A percentile compares a stretch with the other conserved stretches of the same genome.
These are phyloP conservation scores for Galeopsis tetrahit DNA, from an alignment of 257 asterid species.

Conservation along the genomic window DNA sequence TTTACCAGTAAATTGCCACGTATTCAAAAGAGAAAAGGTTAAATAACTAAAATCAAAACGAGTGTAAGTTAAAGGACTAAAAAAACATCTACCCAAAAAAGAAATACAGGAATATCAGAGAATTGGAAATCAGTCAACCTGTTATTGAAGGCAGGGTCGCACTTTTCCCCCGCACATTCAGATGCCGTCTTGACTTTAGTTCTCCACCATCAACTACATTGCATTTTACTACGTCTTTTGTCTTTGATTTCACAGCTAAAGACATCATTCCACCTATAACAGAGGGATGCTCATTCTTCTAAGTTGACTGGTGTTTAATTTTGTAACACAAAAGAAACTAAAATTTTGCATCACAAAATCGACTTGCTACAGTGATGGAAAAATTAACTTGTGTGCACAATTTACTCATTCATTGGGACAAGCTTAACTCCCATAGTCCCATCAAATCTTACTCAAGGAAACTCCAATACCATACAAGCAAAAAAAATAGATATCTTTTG, in stretches of 20 bases:
- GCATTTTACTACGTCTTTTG: conserved; percentile 71
- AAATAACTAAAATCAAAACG: no score
- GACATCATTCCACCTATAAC: conserved; percentile 97
- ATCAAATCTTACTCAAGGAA: conserved; percentile 20
- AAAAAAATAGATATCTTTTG: neutral
- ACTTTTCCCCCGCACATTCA: conserved; percentile 98
- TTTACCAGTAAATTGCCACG: no score
- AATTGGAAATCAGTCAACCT: conserved; percentile 50
- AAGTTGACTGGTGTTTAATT: conserved; percentile 6
- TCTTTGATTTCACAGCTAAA: conserved; percentile 81
- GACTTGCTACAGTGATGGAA: conserved; percentile 13
- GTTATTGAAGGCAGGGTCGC: conserved; percentile 97
- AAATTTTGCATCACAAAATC: neutral
- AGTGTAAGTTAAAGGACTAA: no score
- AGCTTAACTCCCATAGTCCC: conserved; percentile 12
- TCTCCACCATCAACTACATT: conserved; percentile 95
- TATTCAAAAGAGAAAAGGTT: no score
- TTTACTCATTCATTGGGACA: conserved; percentile 4
- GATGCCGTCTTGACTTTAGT: conserved; percentile 90
- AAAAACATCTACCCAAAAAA: no score
- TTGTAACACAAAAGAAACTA: conserved; percentile 21
- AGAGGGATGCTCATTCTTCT: conserved; percentile 30
- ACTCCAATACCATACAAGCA: conserved; percentile 10
- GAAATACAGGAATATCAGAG: neutral
- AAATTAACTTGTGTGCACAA: conserved; percentile 10